Conservation (phyloP, 2,329 filamentous ascomycete species). For the Pyrenophora seminiperda region DNA sequence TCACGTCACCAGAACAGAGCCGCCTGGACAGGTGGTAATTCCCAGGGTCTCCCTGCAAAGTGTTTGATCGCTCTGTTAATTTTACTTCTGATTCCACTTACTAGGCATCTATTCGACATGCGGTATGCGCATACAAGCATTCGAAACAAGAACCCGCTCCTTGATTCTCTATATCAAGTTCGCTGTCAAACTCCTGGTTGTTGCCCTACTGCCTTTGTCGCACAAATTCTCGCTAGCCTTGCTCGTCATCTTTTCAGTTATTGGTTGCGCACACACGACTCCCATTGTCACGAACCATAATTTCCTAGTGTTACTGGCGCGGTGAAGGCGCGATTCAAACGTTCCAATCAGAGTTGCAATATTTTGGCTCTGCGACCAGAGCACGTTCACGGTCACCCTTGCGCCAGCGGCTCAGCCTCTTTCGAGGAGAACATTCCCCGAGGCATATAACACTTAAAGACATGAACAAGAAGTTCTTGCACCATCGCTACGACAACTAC, state of each 20-base stretch:
- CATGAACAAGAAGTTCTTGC: no score
- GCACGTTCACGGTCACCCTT: no score
- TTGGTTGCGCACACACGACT: slow-evolving; percentile 9
- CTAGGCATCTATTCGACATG: neutral
- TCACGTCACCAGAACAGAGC: neutral
- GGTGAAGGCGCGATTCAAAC: neutral
- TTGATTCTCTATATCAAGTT: neutral
- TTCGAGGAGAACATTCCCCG: no score
- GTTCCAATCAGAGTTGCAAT: slow-evolving; percentile 2
- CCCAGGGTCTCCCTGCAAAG: neutral
- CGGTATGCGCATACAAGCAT: neutral
- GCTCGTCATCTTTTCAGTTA: slow-evolving; percentile 3
- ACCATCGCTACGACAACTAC: no score
- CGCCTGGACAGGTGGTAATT: neutral
- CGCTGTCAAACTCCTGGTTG: neutral
- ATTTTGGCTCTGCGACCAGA: neutral
- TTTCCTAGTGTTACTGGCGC: slow-evolving; percentile 15
- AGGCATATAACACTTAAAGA: no score
- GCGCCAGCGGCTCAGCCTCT: no score
- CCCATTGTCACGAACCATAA: slow-evolving; percentile 4
- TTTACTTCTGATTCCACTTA: neutral
- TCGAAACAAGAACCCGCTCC: neutral
- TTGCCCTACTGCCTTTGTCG: neutral
- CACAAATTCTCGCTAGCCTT: slow-evolving; percentile 10
- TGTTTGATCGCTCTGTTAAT: neutral